Evolutionary conservation across 2,329 filamentous ascomycete genomes (phyloP).

Genomic region (Pyricularia sp.): DNA sequence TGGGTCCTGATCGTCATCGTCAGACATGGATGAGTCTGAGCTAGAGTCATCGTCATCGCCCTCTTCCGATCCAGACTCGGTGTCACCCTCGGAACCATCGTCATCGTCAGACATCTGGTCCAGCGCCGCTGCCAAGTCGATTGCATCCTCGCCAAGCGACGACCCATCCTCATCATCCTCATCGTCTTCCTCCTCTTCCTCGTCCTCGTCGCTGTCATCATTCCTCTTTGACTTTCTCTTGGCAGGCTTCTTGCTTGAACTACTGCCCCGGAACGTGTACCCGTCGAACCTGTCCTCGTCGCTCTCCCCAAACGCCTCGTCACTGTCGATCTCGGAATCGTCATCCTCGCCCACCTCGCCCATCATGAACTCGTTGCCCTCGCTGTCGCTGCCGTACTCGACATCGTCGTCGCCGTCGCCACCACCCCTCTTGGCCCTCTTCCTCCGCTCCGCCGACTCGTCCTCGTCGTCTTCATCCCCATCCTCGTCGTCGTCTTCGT

Average conservation of each 20-base stretch:
- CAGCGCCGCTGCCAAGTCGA: conserved; percentile 47
- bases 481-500: conserved; percentile 34
- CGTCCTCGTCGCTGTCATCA: conserved; percentile 32
- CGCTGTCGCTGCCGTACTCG: conserved; percentile 73
- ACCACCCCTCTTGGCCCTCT: conserved; percentile 22
- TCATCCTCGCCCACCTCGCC: conserved; percentile 53
- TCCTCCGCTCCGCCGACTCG: conserved; percentile 47
- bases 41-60: conserved; percentile 26
- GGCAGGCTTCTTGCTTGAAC: conserved; percentile 17
- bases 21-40: conserved; percentile 24
- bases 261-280: conserved; percentile 48
- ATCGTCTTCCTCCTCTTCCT: conserved; percentile 33
- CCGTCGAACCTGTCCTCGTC: conserved; percentile 80
- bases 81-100: conserved; percentile 32
- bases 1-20: conserved; percentile 36
- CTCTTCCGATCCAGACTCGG: conserved; percentile 33
- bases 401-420: conserved; percentile 37
- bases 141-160: conserved; percentile 49
- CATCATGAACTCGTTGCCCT: conserved; percentile 77
- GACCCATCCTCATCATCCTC: conserved; percentile 50
- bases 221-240: conserved; percentile 22
- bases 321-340: conserved; percentile 56
- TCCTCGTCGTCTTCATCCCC: conserved; percentile 52
- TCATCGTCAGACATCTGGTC: conserved; percentile 45
- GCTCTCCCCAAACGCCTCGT: conserved; percentile 80